Evolutionary conservation across 2,329 filamentous ascomycete species (phyloP).

Genomic region (Delphinella strobiligena): DNA sequence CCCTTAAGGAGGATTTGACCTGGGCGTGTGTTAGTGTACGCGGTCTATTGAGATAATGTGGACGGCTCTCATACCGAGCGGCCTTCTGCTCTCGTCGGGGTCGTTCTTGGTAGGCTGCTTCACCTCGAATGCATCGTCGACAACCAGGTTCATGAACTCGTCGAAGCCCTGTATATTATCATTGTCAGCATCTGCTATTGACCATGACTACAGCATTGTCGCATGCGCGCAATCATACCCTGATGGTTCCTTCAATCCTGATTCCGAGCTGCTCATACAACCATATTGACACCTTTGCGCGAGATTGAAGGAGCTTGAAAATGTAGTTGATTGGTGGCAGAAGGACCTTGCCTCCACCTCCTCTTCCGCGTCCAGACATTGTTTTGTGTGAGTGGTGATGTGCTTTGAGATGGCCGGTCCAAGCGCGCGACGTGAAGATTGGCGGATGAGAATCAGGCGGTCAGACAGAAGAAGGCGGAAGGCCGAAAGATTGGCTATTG

Average conservation of each 20-base stretch:
- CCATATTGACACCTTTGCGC: constrained; percentile 86
- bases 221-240: constrained; percentile 42
- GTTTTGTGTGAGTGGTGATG: constrained; percentile 9
- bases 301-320: constrained; percentile 80
- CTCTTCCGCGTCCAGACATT: constrained; percentile 44
- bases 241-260: constrained; percentile 90
- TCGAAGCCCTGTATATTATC: constrained; percentile 67
- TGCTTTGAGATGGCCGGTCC: not conserved
- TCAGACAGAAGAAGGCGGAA: no score
- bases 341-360: constrained; percentile 49
- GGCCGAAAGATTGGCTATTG: no score
- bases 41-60: not conserved
- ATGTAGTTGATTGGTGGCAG: constrained; percentile 77
- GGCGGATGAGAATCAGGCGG: no score
- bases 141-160: constrained; percentile 98
- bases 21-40: constrained; percentile 23
- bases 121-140: constrained; percentile 92
- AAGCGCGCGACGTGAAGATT: no score
- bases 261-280: constrained; percentile 91
- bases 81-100: constrained; percentile 61
- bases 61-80: constrained; percentile 50
- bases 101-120: constrained; percentile 71
- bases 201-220: no score
- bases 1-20: constrained; percentile 80
- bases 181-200: no score